A percentile compares a stretch with the other conserved stretches of the same genome.
phyloP scores from a whole-genome alignment of 768 basidiomycete species.

The Mycena polygramma region DNA sequence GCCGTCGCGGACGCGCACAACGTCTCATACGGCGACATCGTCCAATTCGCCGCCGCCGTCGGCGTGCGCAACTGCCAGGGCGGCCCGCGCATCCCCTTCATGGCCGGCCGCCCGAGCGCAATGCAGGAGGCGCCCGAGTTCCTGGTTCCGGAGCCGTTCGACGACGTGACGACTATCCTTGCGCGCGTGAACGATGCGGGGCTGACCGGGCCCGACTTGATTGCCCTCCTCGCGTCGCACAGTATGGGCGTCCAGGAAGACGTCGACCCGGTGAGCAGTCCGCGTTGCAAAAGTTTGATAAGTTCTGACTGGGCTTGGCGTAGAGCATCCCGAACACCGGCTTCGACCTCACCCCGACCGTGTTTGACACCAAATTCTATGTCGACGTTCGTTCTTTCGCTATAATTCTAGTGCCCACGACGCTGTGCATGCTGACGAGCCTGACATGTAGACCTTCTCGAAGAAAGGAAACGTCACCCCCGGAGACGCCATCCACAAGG shows the following conservation, averaged over 20 bases:
- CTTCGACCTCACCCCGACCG: background rate
- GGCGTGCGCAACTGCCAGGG: constrained; percentile 58
- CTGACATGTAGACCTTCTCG: background rate
- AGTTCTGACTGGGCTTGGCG: background rate
- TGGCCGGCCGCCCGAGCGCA: constrained; percentile 53
- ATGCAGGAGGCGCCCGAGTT: constrained; percentile 47
- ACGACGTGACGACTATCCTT: constrained; percentile 24
- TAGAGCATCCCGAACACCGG: background rate
- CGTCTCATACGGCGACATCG: constrained; percentile 37
- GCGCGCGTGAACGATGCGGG: constrained; percentile 33
- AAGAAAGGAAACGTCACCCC: constrained; percentile 13
- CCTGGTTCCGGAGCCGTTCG: constrained; percentile 48
- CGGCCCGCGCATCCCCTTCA: constrained; percentile 57
- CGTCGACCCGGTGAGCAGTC: constrained; percentile 26
- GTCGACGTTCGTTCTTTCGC: background rate
- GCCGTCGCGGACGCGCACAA: constrained; percentile 8
- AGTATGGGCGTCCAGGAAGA: constrained; percentile 33
- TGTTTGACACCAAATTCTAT: background rate
- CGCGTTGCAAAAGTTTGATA: background rate
- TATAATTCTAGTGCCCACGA: too few species aligned
- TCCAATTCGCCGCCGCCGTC: constrained; percentile 61
- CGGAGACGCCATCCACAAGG: constrained; percentile 29
- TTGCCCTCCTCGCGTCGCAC: constrained; percentile 37
- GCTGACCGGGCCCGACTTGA: constrained; percentile 26
- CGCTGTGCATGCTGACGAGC: too few species aligned